Conservation (phyloP, 306 rosid genomes). For the Cucurbita argyrosperma region DNA sequence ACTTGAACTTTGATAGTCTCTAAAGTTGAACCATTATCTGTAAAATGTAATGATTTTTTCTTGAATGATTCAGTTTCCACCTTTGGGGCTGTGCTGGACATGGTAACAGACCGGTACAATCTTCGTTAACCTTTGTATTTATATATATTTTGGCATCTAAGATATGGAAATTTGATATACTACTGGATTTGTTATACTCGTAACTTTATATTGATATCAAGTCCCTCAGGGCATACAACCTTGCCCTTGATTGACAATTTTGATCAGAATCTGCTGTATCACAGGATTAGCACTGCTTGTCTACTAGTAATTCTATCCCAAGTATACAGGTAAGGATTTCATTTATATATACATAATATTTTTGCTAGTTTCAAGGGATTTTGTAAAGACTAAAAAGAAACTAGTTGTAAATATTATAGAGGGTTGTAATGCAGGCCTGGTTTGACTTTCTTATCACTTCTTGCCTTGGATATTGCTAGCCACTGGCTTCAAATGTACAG, state of each 20-base stretch:
- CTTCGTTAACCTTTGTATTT: not conserved
- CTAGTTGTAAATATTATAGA: slow-evolving; percentile 1
- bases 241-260: slow-evolving; percentile 7
- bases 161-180: not conserved
- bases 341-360: not conserved
- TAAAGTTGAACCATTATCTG: not conserved
- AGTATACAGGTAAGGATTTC: slow-evolving; percentile 51
- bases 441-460: slow-evolving; percentile 63
- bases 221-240: not conserved
- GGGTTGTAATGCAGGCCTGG: slow-evolving; percentile 64
- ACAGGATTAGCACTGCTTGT: slow-evolving; percentile 96
- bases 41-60: not conserved
- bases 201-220: not conserved
- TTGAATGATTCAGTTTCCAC: slow-evolving; percentile 64
- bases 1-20: not conserved
- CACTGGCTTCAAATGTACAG: slow-evolving; percentile 99
- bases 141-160: not conserved
- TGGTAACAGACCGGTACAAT: slow-evolving; percentile 81
- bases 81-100: slow-evolving; percentile 98
- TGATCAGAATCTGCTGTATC: slow-evolving; percentile 18
- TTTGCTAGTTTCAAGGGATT: not conserved
- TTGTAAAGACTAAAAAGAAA: not conserved
- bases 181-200: not conserved
- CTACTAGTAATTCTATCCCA: slow-evolving; percentile 87
- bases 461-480: slow-evolving; percentile 89